These are phyloP conservation scores for Gossypium arboreum DNA, from an alignment of 345 rosid species.

Conservation along the genomic window DNA sequence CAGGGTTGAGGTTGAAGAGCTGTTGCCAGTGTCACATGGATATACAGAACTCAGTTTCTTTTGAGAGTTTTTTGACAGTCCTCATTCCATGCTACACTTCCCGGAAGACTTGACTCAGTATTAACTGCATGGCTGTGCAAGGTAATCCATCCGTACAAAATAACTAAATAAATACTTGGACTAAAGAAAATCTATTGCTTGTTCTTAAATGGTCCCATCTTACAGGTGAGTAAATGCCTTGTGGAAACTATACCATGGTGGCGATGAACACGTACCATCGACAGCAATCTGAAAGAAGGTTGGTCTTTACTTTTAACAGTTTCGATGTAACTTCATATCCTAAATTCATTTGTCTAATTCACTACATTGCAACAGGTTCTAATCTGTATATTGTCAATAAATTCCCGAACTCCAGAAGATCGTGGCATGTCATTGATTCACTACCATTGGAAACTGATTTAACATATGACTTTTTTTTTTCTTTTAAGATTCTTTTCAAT, in stretches of 20 bases:
- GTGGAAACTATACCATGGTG: constrained; percentile 14
- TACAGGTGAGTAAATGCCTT: constrained; percentile 31
- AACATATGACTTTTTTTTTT: neutral
- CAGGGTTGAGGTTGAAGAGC: constrained; percentile 87
- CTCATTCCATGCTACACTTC: constrained; percentile 1
- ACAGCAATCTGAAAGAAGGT: constrained; percentile 29
- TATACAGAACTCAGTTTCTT: constrained; percentile 46
- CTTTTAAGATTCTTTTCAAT: neutral
- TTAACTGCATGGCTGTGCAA: constrained; percentile 6
- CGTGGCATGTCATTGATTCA: neutral
- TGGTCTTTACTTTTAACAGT: constrained; percentile 14
- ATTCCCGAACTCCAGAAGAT: constrained; percentile 1
- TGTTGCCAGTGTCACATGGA: constrained; percentile 60
- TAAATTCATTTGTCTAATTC: constrained; percentile 16
- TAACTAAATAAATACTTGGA: neutral
- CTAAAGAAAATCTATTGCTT: neutral
- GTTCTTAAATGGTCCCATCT: neutral
- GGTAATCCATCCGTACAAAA: constrained; percentile 17
- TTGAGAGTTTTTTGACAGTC: constrained; percentile 26
- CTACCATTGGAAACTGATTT: neutral
- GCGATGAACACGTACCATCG: constrained; percentile 22
- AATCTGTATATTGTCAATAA: neutral
- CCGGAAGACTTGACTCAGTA: neutral
- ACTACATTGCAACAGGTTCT: constrained; percentile 14
- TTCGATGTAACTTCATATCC: neutral